A percentile compares a stretch with the other conserved stretches of the same genome.
Conservation (phyloP, 306 rosid species). For the Sechiopsis laciniata region DNA sequence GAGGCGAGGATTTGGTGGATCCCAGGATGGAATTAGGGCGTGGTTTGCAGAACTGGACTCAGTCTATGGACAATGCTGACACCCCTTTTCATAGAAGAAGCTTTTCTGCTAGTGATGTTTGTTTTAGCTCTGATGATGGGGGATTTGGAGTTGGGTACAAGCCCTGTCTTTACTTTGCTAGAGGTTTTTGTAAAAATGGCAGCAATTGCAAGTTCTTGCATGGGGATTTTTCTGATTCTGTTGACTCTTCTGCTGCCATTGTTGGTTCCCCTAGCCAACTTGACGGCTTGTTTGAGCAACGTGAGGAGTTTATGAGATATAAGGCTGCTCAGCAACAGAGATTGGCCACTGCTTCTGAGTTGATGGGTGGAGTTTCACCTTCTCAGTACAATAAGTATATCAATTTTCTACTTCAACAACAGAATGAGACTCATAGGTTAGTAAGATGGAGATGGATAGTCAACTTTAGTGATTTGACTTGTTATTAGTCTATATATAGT, state of each 20-base stretch:
- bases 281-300: slow-evolving; percentile 54
- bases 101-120: slow-evolving; percentile 72
- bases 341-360: slow-evolving; percentile 50
- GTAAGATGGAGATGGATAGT: too few species aligned
- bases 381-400: slow-evolving; percentile 57
- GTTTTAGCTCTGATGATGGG: slow-evolving; percentile 57
- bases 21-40: too few species aligned
- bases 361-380: slow-evolving; percentile 53
- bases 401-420: slow-evolving; percentile 66
- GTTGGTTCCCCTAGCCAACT: slow-evolving; percentile 68
- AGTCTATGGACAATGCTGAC: slow-evolving; percentile 54
- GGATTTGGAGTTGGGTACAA: slow-evolving; percentile 53
- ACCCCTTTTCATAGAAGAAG: slow-evolving; percentile 68
- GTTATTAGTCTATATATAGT: not conserved
- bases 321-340: slow-evolving; percentile 61
- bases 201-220: slow-evolving; percentile 77
- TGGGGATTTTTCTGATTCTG: slow-evolving; percentile 48
- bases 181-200: slow-evolving; percentile 91
- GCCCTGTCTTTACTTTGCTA: slow-evolving; percentile 85
- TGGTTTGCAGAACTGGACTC: slow-evolving; percentile 43
- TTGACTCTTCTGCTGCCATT: slow-evolving; percentile 40
- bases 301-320: slow-evolving; percentile 62
- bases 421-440: slow-evolving; percentile 60
- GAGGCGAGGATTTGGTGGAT: slow-evolving; percentile 28
- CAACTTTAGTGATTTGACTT: too few species aligned